phyloP scores from a whole-genome alignment of 768 basidiomycete species.

The Leccinum arenicola region DNA sequence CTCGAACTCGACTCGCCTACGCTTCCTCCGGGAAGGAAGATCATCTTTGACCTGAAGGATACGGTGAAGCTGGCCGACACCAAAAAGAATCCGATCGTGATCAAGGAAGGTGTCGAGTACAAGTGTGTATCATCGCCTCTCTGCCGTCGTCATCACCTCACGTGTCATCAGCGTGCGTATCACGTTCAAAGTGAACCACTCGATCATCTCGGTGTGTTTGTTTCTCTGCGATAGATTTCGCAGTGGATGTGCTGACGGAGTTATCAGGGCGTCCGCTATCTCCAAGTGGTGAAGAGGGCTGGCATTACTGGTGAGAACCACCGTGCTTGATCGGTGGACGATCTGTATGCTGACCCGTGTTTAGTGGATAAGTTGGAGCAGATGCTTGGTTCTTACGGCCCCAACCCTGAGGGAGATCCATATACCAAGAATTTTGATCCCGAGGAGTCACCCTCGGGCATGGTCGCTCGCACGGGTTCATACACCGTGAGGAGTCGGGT shows the following conservation, averaged over 20 bases:
- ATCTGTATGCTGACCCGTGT: conserved; percentile 4
- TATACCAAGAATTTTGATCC: conserved; percentile 77
- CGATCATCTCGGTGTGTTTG: conserved; percentile 71
- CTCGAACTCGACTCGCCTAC: conserved; percentile 81
- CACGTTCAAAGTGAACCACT: conserved; percentile 84
- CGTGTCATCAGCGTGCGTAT: conserved; percentile 60
- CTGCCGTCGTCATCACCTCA: conserved; percentile 2
- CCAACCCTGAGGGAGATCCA: conserved; percentile 57
- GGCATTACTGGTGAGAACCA: conserved; percentile 62
- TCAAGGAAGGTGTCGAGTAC: conserved; percentile 89
- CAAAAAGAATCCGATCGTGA: conserved; percentile 76
- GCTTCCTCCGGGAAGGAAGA: conserved; percentile 56
- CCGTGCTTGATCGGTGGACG: not conserved
- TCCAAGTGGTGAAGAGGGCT: conserved; percentile 83
- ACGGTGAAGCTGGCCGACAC: conserved; percentile 41
- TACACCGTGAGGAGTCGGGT: conserved; percentile 82
- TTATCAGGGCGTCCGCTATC: conserved; percentile 74
- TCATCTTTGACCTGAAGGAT: conserved; percentile 67
- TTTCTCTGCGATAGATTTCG: not conserved
- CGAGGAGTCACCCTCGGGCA: conserved; percentile 72
- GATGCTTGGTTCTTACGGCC: conserved; percentile 95
- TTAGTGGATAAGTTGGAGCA: conserved; percentile 88
- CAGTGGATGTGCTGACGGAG: conserved; percentile 7
- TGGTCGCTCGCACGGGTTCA: conserved; percentile 77
- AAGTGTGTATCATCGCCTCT: conserved; percentile 45